Conservation (phyloP, 495 filamentous ascomycete species). For the Lepidopterella palustris region DNA sequence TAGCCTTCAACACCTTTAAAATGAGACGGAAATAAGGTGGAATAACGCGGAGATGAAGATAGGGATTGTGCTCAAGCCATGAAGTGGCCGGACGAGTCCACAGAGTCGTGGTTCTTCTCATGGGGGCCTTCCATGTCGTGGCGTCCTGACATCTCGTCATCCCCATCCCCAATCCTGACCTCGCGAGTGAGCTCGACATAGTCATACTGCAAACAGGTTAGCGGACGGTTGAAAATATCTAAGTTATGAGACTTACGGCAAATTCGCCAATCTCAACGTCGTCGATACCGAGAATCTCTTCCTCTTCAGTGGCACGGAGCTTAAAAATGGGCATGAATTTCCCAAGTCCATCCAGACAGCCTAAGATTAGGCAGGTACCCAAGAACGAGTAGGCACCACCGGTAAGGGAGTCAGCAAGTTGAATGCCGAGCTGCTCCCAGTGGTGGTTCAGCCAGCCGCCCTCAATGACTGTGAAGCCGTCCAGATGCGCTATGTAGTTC, state of each 20-base stretch:
- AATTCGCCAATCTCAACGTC: slow-evolving; percentile 97
- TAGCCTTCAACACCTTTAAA: not conserved
- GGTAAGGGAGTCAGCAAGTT: slow-evolving; percentile 78
- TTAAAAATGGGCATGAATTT: slow-evolving; percentile 79
- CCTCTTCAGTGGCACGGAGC: slow-evolving; percentile 74
- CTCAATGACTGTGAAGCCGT: slow-evolving; percentile 61
- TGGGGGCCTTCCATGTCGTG: slow-evolving; percentile 8
- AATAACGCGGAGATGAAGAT: not conserved
- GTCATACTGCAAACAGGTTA: slow-evolving; percentile 58
- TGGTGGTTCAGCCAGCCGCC: slow-evolving; percentile 90
- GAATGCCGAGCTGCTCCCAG: slow-evolving; percentile 83
- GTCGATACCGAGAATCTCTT: slow-evolving; percentile 87
- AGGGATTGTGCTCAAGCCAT: slow-evolving; percentile 16
- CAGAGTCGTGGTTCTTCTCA: slow-evolving; percentile 29
- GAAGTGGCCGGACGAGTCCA: slow-evolving; percentile 22
- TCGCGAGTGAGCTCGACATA: slow-evolving; percentile 91
- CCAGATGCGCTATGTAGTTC: slow-evolving; percentile 85
- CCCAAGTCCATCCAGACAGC: slow-evolving; percentile 54
- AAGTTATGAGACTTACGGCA: slow-evolving; percentile 49
- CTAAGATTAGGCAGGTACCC: slow-evolving; percentile 75
- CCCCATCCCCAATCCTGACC: slow-evolving; percentile 41
- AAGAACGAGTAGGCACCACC: slow-evolving; percentile 83
- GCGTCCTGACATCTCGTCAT: slow-evolving; percentile 22
- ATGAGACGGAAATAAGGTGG: not conserved
- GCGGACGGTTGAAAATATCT: slow-evolving; percentile 1